Percentiles rank a stretch among this genome's conserved stretches.
Evolutionary conservation across 2,329 filamentous ascomycete species (phyloP).

Genomic region (Sporothrix protearum): DNA sequence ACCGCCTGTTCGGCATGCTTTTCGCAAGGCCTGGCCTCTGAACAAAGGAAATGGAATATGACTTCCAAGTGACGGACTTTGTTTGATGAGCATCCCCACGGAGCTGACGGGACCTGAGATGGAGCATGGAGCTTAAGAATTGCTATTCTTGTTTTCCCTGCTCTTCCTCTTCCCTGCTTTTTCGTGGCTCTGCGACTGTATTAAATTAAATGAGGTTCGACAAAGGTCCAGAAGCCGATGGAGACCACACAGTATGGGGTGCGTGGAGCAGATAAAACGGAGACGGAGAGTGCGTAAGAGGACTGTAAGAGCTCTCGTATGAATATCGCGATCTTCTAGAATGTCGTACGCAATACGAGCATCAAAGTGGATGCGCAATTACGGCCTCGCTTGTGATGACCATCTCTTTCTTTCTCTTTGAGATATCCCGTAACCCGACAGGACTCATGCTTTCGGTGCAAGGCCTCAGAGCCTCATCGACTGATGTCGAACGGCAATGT

Average conservation of each 20-base stretch:
- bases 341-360: background rate
- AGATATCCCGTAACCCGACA: background rate
- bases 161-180: background rate
- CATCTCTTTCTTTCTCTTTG: background rate
- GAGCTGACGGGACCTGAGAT: background rate
- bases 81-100: slow-evolving; percentile 6
- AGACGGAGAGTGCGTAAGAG: background rate
- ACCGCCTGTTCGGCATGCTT: background rate
- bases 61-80: background rate
- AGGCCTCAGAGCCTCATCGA: slow-evolving; percentile 6
- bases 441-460: background rate
- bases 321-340: slow-evolving; percentile 5
- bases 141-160: slow-evolving; percentile 4
- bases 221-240: slow-evolving; percentile 6
- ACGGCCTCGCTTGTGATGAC: background rate
- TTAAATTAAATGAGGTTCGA: background rate
- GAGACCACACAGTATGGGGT: background rate
- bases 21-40: background rate
- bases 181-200: background rate
- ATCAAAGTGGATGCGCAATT: background rate
- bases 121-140: background rate
- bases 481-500: background rate
- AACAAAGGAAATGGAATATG: background rate
- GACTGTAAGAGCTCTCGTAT: background rate
- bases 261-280: background rate